Base-by-base conservation (phyloP, 352 stramenopile genomes). In the Halophytophthora polymorphica region DNA sequence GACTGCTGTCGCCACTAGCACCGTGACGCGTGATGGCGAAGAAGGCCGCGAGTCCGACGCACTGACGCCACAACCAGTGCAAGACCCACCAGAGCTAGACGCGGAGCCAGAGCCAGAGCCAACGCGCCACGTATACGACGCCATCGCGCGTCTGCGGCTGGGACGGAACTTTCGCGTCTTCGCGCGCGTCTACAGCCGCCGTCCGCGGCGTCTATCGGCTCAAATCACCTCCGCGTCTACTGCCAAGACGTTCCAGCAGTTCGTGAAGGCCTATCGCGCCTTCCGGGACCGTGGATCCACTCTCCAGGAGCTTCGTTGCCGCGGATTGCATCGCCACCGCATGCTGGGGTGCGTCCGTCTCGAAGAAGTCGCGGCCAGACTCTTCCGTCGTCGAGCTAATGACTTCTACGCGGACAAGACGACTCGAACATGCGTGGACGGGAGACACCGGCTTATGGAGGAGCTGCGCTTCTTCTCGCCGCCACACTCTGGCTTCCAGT, bases 401-500 rank as follows among this genome's bases (percentile, higher is more conserved):
- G 8, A 41, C 6, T 12, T 42, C 17, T 13, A 57, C 52, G 40
- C 7, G 19, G 8, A 7, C 1, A 29, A 43, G 25, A 31, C 4
- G 25, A 31, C 25, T 10, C 25, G 25, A 42, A 64, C 45, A 37
- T 4, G 14, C 35, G 18, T 69, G 18, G 47, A 61, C 14, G 56
- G 66, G 15, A 56, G 21, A 7, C 37, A 37, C 25, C 55, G 46
- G 13, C 31, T 64, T 18, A 50, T 78, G 11, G 65, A 67, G 2
- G 61, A 75, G 12, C 35, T 78, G 37, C 36, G 64, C 29, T 66
- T 78, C 38, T 68, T 71, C 42, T 75, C 65, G 4, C 55, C 50
- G 7, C 56, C 58, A 37, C 43, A 52, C 37, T 35, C 44, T 19
- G 33, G 5, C n/a, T 23, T 63, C 23, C 31, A 66, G 29, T 78